Conservation (phyloP, 1,284 basidiomycete species). For the Leccinum brunneo-olivaceum region DNA sequence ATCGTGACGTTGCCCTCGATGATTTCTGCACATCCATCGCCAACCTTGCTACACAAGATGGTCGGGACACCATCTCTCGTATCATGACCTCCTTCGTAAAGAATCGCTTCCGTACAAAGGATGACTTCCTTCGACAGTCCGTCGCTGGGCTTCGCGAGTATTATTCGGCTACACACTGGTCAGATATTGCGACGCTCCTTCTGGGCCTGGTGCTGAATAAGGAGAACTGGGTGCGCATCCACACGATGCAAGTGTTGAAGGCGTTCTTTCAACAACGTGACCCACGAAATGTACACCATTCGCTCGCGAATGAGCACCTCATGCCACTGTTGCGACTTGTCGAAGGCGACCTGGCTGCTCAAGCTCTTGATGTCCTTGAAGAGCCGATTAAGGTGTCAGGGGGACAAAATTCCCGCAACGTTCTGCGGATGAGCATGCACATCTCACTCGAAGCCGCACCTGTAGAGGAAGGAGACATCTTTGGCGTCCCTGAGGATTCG, state of each 20-base stretch:
- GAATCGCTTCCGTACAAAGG: constrained; percentile 83
- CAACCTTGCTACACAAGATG: constrained; percentile 64
- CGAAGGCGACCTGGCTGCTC: constrained; percentile 76
- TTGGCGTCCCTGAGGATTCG: constrained; percentile 73
- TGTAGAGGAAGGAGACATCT: constrained; percentile 61
- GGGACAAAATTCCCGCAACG: constrained; percentile 73
- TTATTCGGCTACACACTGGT: constrained; percentile 66
- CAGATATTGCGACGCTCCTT: constrained; percentile 74
- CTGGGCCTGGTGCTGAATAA: constrained; percentile 84
- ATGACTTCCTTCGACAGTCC: constrained; percentile 91
- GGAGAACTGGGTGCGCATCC: constrained; percentile 77
- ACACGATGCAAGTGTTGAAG: constrained; percentile 84
- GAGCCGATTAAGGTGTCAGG: constrained; percentile 77
- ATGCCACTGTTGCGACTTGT: constrained; percentile 87
- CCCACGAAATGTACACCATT: constrained; percentile 65
- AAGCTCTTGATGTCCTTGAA: constrained; percentile 88
- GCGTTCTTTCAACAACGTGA: constrained; percentile 84
- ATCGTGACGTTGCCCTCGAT: constrained; percentile 54
- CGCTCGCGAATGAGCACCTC: constrained; percentile 78
- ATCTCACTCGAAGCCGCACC: constrained; percentile 38
- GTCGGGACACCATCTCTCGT: constrained; percentile 70
- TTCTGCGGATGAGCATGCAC: constrained; percentile 84
- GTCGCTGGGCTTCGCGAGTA: constrained; percentile 80
- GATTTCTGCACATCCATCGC: constrained; percentile 75
- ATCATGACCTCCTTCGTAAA: constrained; percentile 89